Conservation (phyloP, 2,329 filamentous ascomycete species). For the Colletotrichum tamarilloi region DNA sequence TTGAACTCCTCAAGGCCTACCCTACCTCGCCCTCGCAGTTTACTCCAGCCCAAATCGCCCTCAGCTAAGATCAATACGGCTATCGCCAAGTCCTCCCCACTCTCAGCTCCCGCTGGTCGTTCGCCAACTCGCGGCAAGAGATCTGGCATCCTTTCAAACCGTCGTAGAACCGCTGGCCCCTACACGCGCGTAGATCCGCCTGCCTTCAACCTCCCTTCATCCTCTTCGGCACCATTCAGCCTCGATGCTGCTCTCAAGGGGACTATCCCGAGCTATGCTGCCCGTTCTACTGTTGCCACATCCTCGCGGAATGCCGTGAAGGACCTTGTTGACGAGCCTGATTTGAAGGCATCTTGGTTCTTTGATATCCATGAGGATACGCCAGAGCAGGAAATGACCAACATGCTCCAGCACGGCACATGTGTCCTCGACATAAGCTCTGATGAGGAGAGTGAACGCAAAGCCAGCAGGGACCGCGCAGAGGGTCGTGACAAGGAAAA, state of each 20-base stretch:
- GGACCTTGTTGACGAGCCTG: conserved; percentile 55
- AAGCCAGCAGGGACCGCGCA: conserved; percentile 60
- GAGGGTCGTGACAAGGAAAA: conserved; percentile 91
- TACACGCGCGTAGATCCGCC: conserved; percentile 80
- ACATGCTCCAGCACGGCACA: conserved; percentile 91
- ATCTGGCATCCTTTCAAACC: conserved; percentile 74
- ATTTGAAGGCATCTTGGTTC: conserved; percentile 78
- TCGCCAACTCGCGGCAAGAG: conserved; percentile 81
- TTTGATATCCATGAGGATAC: conserved; percentile 97
- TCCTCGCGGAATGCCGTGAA: conserved; percentile 38
- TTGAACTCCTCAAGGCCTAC: conserved; percentile 32
- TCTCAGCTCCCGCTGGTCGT: conserved; percentile 80
- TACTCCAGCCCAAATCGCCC: conserved; percentile 66
- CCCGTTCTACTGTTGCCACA: conserved; percentile 49
- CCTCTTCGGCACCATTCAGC: conserved; percentile 77
- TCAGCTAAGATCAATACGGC: conserved; percentile 56
- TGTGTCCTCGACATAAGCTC: conserved; percentile 89
- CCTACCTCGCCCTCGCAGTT: conserved; percentile 52
- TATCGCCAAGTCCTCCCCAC: conserved; percentile 61
- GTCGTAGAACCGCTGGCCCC: conserved; percentile 71
- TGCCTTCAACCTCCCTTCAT: conserved; percentile 60
- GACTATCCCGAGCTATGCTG: conserved; percentile 73
- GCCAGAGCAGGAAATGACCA: conserved; percentile 89
- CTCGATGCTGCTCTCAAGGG: conserved; percentile 86
- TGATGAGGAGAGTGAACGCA: conserved; percentile 79